Evolutionary conservation across 2,329 filamentous ascomycete genomes (phyloP), one percentile per base, ranked within the genome.

Genomic region (Sporothrix protearum): DNA sequence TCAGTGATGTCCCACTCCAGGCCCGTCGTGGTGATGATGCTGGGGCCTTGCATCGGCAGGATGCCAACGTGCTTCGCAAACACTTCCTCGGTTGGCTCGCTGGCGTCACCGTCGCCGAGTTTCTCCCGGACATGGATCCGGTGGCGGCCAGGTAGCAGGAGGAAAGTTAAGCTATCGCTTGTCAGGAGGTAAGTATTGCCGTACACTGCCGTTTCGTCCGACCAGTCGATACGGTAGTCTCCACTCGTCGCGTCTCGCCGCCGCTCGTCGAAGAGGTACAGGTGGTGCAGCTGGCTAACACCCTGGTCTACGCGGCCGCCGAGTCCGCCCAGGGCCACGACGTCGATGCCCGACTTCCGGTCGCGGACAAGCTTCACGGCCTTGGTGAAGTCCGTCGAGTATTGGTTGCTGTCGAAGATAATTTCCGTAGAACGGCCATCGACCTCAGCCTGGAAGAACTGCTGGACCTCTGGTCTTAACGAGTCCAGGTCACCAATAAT

Each of bases 401-500:
- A 88, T 80, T 98, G 93, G 78, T 96, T 92, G n/a, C 84, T 79
- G 74, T 95, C 89, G 76, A 89, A 83, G 74, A 93, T 85, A 69
- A 98, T 84, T 14, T 84, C 78, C 1, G 93, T 86, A 10, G 74
- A 78, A 12, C 22, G 19, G 78, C 79, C 69, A 85, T 84, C 59
- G 28, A 83, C 81, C 10, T 42, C 45, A 45, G 86, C 33, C 45
- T 68, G 83, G 81, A 94, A 97, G 80, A 91, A 91, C n/a, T 84
- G 77, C 69, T 85, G 85, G 12, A 92, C 86, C 14, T 87, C 81
- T 10, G 87, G 83, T 2, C 82, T 82, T 22, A 98, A 83, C 3
- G 95, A 97, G 82, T 99, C 96, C 10, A 99, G 86, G 79, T 99
- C 96, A 63, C 96, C 96, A 76, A 97, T 89, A 73, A 99, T 94